Base-by-base conservation (phyloP, 2,329 filamentous ascomycete species). In the Botryosphaeria dothidea region DNA sequence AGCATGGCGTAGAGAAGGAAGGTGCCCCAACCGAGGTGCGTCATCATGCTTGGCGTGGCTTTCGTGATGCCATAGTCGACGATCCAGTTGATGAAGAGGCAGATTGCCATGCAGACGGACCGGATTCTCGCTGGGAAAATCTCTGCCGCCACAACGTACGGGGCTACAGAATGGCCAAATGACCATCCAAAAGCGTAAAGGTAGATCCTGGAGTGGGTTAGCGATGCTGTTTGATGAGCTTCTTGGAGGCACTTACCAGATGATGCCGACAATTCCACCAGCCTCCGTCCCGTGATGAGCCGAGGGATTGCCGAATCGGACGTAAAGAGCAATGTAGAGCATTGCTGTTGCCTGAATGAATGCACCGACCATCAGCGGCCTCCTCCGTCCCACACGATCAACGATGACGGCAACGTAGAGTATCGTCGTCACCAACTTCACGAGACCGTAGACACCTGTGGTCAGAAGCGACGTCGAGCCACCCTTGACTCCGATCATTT, bases 191-290 rank as follows among this genome's bases (percentile, higher is more conserved):
- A 72, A 0, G 72, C 73, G 41, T 75, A 74, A 4, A 75, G 68
- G 49, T 74, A 75, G 56, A 75, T 74, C 65, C 48, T 51, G 17
- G 1, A 7, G 1, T 13, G 8, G 7, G 43, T 46, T 4, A 46
- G 19, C 2, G 8, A 19, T 13, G 6, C 2, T 46, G 6, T 7
- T 9, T 19, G 5, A 6, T 46, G 13, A 6, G 4, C 4, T 6
- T 11, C 6, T 5, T 15, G 17, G n/a, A 8, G 13, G 6, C 1
- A 8, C 23, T 51, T 3, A 51, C 48, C 66, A 72, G 23, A 80
- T 71, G 27, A 81, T 78, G 3, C 77, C 79, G 3, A 80, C 74
- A 48, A 79, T 79, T 19, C 78, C 78, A 0, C 78, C 78, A 1
- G 78, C 76, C 6, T 72, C 67, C 0, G 77, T 79, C 8, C 78